Evolutionary conservation across 192 early-diverging fungal genomes (phyloP).

Genomic region (Backusella luteola): DNA sequence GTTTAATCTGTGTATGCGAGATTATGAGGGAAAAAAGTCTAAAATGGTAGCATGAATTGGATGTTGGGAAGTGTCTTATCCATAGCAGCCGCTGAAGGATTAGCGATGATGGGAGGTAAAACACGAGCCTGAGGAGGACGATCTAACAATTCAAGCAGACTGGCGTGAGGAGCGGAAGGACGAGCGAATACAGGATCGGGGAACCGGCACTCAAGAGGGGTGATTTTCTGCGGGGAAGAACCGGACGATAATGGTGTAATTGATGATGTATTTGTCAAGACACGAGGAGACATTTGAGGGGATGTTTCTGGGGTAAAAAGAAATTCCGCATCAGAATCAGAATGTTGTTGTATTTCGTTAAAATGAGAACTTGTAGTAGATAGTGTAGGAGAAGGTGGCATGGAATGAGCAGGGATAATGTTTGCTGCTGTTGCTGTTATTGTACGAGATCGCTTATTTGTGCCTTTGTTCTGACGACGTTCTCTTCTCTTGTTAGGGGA

Average conservation of each 20-base stretch:
- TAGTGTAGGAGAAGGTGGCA: constrained; percentile 34
- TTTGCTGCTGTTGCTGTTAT: background rate
- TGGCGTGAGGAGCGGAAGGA: background rate
- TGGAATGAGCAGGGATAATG: constrained; percentile 33
- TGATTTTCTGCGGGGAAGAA: constrained; percentile 11
- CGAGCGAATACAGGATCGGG: constrained; percentile 6
- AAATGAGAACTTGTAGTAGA: constrained; percentile 37
- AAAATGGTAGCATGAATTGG: constrained; percentile 21
- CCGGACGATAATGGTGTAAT: background rate
- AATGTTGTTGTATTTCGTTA: constrained; percentile 16
- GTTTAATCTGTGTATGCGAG: background rate
- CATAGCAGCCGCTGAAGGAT: background rate
- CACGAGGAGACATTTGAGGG: constrained; percentile 36
- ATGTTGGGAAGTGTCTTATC: constrained; percentile 16
- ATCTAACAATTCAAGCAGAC: constrained; percentile 33
- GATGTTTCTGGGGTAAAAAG: constrained; percentile 51
- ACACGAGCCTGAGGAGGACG: constrained; percentile 33
- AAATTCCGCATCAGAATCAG: constrained; percentile 32
- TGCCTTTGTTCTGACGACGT: constrained; percentile 29
- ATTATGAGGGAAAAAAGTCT: constrained; percentile 3
- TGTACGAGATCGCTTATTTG: constrained; percentile 6
- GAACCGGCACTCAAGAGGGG: constrained; percentile 31
- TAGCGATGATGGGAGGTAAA: constrained; percentile 33
- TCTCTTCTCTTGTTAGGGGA: constrained; percentile 46
- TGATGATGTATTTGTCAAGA: background rate